Base-by-base conservation (phyloP, 1,139 yeast species). In the Zygosaccharomyces pseudobailii region DNA sequence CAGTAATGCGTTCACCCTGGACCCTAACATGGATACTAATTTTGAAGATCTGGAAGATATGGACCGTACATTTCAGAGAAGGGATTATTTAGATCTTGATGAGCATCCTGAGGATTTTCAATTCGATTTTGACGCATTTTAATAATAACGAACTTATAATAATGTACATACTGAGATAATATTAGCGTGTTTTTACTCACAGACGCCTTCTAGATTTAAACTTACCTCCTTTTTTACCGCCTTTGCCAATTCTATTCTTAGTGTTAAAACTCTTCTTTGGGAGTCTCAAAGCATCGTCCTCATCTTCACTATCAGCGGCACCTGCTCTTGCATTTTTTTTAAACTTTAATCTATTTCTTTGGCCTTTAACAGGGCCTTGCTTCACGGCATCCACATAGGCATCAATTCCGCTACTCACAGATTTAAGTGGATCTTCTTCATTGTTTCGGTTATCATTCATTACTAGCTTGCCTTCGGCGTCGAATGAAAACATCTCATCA, bases 341-440 rank as follows among this genome's bases (percentile, higher is more conserved):
- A 71, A 81, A 92, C 70, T 89, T 90, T 75, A 89, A 78, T 72
- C 82, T 88, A 68, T 89, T 88, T 72, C 80, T 82, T 72, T 87
- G 96, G 48, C 97, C 96, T 68, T 95, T 83, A 4, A 87, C 80
- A 36, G 98, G 97, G 25, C 92, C 97, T 59, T 84, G 87, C 66
- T 81, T 84, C 35, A 92, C 88, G 9, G 97, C 98, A 55, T 88
- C 96, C 57, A 89, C 79, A 65, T 92, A 92, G 1, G 97, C 97
- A 65, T 87, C 87, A 54, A 90, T 79, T 23, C 96, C 94, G 43
- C 72, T 71, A 1, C 71, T 66, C 37, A 70, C 59, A 5, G 69
- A 53, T 45, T 61, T 59, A 57, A 81, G 68, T 45, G 80, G 79
- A 65, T 80, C 85, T 40, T 76, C 80, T 5, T 73, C 75, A 4